A percentile compares a stretch with the other conserved stretches of the same genome.
These are phyloP conservation scores for Kodamaea leandrae DNA, from an alignment of 805 yeast species.

Conservation along the genomic window DNA sequence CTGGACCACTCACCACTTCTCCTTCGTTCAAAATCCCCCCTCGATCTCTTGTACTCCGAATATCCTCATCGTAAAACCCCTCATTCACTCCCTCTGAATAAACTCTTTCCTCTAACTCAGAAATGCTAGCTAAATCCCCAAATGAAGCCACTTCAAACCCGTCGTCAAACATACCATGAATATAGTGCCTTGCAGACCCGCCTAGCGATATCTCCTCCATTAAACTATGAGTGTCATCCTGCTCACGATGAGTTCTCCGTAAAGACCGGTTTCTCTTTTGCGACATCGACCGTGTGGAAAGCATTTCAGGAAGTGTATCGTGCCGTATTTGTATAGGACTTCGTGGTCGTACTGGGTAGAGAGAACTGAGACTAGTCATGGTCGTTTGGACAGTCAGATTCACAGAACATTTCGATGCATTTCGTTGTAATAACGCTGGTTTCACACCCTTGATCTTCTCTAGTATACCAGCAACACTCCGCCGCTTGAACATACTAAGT, in stretches of 20 bases:
- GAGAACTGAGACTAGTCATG: constrained; percentile 3
- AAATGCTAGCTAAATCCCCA: no score
- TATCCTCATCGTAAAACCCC: no score
- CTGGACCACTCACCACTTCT: no score
- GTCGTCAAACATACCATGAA: no score
- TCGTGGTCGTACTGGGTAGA: constrained; percentile 1
- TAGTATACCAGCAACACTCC: neutral
- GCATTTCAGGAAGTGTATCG: constrained; percentile 6
- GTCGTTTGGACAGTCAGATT: neutral
- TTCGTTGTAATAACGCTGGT: neutral
- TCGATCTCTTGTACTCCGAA: no score
- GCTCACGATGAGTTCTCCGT: neutral
- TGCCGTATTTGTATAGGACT: constrained; percentile 1
- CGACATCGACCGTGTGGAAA: constrained; percentile 4
- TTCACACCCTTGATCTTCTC: neutral
- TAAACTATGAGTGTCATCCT: constrained; percentile 5
- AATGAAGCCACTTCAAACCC: no score
- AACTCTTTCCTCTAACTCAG: no score
- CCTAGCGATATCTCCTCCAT: constrained; percentile 6
- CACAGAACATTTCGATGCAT: no score
- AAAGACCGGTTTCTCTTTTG: constrained; percentile 6
- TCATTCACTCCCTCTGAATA: no score
- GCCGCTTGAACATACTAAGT: neutral
- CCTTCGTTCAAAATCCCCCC: no score
- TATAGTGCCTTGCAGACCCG: neutral